Conservation (phyloP, 1,284 basidiomycete genomes). For the Spongispora temasekensis region DNA sequence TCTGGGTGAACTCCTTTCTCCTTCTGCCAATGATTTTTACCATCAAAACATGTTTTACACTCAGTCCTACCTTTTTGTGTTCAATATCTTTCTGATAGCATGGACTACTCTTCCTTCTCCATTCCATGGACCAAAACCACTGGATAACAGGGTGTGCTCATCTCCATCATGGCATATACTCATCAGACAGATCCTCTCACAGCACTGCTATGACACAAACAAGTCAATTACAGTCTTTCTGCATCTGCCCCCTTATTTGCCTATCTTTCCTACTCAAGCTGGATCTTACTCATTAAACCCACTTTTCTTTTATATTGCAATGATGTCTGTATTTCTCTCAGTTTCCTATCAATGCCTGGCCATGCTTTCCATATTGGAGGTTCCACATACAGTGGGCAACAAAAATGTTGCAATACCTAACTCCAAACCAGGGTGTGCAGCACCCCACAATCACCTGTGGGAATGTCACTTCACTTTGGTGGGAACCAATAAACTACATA, state of each 20-base stretch:
- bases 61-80: conserved; percentile 2
- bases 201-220: conserved; percentile 6
- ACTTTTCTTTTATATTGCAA: conserved; percentile 6
- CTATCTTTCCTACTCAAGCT: neutral
- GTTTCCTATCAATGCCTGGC: neutral
- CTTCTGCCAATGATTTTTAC: too few relatives aligned
- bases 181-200: conserved; percentile 9
- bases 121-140: conserved; percentile 20
- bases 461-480: too few relatives aligned
- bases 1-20: conserved; percentile 3
- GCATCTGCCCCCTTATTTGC: neutral
- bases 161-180: conserved; percentile 9
- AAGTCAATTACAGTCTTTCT: conserved; percentile 9
- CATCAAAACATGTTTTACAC: conserved; percentile 3
- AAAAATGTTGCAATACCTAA: too few relatives aligned
- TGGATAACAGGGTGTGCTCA: conserved; percentile 4
- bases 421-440: too few relatives aligned
- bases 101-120: conserved; percentile 6
- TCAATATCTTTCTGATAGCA: neutral
- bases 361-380: conserved; percentile 10
- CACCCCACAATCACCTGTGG: too few relatives aligned
- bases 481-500: too few relatives aligned
- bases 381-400: too few relatives aligned
- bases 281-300: conserved; percentile 1
- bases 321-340: conserved; percentile 2